A percentile compares a stretch with the other conserved stretches of the same genome.
Conservation (phyloP, 2,329 filamentous ascomycete species). For the Alternaria sp. region DNA sequence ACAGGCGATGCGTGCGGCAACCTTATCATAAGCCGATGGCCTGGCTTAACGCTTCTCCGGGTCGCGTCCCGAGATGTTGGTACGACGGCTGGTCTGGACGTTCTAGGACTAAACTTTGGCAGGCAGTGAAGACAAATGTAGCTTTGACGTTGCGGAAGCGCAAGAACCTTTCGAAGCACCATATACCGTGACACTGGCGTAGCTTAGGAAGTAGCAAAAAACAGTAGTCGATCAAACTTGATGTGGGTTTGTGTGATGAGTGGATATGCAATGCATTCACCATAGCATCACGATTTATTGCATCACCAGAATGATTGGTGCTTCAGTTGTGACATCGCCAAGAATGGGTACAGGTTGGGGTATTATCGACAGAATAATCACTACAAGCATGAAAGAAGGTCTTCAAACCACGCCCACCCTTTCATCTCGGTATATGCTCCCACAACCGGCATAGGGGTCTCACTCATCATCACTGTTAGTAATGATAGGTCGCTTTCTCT, state of each 20-base stretch:
- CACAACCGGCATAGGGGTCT: background rate
- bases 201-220: background rate
- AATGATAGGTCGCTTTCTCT: conserved; percentile 24
- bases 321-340: background rate
- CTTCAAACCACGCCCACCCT: background rate
- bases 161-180: background rate
- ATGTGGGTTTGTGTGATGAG: background rate
- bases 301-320: background rate
- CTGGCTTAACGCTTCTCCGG: background rate
- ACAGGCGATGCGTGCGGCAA: background rate
- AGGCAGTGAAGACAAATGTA: background rate
- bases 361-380: background rate
- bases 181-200: background rate
- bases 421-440: background rate
- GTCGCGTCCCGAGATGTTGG: background rate
- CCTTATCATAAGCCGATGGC: background rate
- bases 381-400: background rate
- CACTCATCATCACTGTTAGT: conserved; percentile 25
- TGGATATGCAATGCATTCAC: background rate
- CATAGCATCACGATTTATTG: background rate
- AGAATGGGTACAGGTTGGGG: background rate
- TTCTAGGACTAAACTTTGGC: background rate
- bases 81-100: background rate
- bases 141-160: background rate
- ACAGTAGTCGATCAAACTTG: background rate